Evolutionary conservation across 345 rosid genomes (phyloP), one percentile per base, ranked within the genome.

Genomic region (Lumnitzera racemosa): DNA sequence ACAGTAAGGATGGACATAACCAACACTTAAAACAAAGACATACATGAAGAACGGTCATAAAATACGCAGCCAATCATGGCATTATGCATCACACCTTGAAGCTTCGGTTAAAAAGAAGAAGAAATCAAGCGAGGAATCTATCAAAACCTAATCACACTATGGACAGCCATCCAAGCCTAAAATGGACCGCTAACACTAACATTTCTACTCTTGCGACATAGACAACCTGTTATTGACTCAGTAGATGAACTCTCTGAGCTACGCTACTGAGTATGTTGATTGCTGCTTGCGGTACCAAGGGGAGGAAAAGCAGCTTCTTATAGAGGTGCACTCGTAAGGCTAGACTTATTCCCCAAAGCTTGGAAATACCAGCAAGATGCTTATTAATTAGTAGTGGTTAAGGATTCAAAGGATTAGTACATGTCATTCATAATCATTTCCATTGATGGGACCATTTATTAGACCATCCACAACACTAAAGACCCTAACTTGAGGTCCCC

Each of bases 231-330:
- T 94, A 92, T 76, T 36, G 81, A 80, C 66, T 83, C 84, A 49
- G 66, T 70, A 52, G 74, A 75, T 51, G 64, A 55, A 47, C 74
- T 67, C 62, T 82, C 86, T n/a, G 61, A 48, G 57, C 76, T 81
- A 65, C 64, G 74, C 65, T 69, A 86, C 63, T 80, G 20, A 9
- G 66, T 79, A 8, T 70, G 80, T 71, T 68, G 94, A 70, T 77
- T 75, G 57, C 59, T 63, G 61, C 74, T 70, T 13, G 83, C 43
- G 47, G 54, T 69, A 41, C 49, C 55, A 12, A 92, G 97, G 25
- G 99, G 97, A 76, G 99, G 99, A 76, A 94, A 94, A 31, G 90
- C 82, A 58, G 96, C 83, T 70, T 83, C 88, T 75, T 65, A 77
- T 65, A 90, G 72, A 66, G 87, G 78, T 66, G 74, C 72, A 51